A percentile compares a stretch with the other conserved stretches of the same genome.
Evolutionary conservation across 140 eudicot species (phyloP).

Genomic region (Anethum foeniculum): DNA sequence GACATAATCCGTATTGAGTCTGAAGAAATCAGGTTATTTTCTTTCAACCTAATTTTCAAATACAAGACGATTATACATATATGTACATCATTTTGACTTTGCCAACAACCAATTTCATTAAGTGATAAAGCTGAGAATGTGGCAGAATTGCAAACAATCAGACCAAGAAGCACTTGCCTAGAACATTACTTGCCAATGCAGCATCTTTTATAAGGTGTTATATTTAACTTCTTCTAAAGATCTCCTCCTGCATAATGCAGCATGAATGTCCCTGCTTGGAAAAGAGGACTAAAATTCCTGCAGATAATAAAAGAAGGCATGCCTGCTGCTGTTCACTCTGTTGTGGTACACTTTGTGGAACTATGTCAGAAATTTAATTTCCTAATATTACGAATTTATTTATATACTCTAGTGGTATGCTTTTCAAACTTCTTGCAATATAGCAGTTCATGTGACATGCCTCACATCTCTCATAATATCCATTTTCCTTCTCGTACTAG

Average conservation of each 20-base stretch:
- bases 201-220: slow-evolving; percentile 44
- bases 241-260: slow-evolving; percentile 97
- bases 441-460: no score
- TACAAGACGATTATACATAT: background rate
- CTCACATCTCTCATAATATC: no score
- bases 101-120: background rate
- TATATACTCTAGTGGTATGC: no score
- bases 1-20: slow-evolving; percentile 58
- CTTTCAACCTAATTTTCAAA: slow-evolving; percentile 18
- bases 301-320: slow-evolving; percentile 62
- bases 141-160: background rate
- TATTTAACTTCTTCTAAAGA: slow-evolving; percentile 85
- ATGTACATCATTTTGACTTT: slow-evolving; percentile 13
- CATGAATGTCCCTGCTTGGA: slow-evolving; percentile 99
- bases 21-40: slow-evolving; percentile 90
- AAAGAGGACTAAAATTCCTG: slow-evolving; percentile 68
- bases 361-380: no score
- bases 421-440: no score
- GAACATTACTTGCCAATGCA: background rate
- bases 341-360: slow-evolving; percentile 45
- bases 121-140: background rate
- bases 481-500: no score
- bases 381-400: no score
- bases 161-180: background rate
- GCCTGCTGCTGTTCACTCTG: slow-evolving; percentile 94